phyloP scores from a whole-genome alignment of 768 basidiomycete species.

The Rhizopogon sp. region DNA sequence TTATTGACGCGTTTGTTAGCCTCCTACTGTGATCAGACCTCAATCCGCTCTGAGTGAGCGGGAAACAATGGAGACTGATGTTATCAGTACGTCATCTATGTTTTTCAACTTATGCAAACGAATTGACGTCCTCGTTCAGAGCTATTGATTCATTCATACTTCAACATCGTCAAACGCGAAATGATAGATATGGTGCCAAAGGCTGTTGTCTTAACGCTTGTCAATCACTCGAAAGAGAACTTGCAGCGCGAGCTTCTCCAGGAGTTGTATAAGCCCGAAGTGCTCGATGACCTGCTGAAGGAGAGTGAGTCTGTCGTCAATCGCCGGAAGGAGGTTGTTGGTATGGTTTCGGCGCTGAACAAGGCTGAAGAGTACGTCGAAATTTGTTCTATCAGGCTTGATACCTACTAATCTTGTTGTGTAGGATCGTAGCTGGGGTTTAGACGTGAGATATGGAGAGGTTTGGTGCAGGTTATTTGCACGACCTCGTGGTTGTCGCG shows the following conservation, averaged over 20 bases:
- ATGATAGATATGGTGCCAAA: slow-evolving; percentile 99
- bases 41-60: slow-evolving; percentile 89
- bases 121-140: slow-evolving; percentile 42
- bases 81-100: slow-evolving; percentile 78
- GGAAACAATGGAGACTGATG: slow-evolving; percentile 98
- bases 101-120: background rate
- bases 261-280: slow-evolving; percentile 95
- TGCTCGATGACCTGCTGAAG: slow-evolving; percentile 91
- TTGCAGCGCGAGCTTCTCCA: slow-evolving; percentile 91
- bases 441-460: slow-evolving; percentile 17
- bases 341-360: slow-evolving; percentile 91
- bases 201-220: slow-evolving; percentile 86
- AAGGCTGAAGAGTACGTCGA: slow-evolving; percentile 82
- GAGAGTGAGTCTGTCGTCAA: slow-evolving; percentile 87
- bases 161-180: slow-evolving; percentile 97
- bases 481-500: background rate
- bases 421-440: slow-evolving; percentile 62
- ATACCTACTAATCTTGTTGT: slow-evolving; percentile 8
- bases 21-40: slow-evolving; percentile 84
- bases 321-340: slow-evolving; percentile 89
- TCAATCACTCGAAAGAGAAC: slow-evolving; percentile 90
- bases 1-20: slow-evolving; percentile 33
- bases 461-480: background rate
- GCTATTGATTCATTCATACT: slow-evolving; percentile 93
- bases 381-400: slow-evolving; percentile 1